Evolutionary conservation across 2,329 filamentous ascomycete species (phyloP), one percentile per base, ranked within the genome.

Genomic region (Tolypocladium ovalisporum): DNA sequence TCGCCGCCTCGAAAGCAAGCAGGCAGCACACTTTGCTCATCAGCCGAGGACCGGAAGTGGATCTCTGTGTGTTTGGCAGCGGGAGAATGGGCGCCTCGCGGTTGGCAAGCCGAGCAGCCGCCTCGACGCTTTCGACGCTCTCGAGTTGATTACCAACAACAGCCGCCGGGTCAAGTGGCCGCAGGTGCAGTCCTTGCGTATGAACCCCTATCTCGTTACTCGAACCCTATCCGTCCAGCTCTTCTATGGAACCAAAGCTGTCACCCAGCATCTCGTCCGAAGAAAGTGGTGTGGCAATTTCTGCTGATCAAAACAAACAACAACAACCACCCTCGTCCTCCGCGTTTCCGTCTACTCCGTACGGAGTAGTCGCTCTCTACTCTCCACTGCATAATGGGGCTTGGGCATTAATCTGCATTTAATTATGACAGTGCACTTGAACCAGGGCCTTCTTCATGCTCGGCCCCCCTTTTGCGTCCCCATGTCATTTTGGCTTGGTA

Each of bases 401-500:
- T 35, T 55, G 54, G 17, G 54, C 54, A 54, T 55, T 55, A 55
- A 42, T 42, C 47, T 47, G 54, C 54, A 47, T 29, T 47, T 44
- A 36, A 15, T 55, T 44, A 47, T 47, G 39, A 19, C 17, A 9
- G 39, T 35, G 37, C 52, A 22, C 39, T 39, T 39, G 3, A 51
- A 22, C 17, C 49, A n/a, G 27, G 49, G 55, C 22, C 24, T 19
- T 36, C 6, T 47, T 57, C 52, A 52, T 57, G 51, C 42, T 42
- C 39, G 37, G 29, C 36, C 54, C 54, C n/a, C 54, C 35, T 42
- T 56, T 54, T 54, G 40, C 35, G 13, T 56, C 61, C 59, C 60
- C 59, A 61, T 63, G 60, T 66, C 64, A 69, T 70, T 58, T 70
- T 67, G 66, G n/a, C n/a, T n/a, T n/a, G n/a, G n/a, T n/a, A n/a